Conservation (phyloP, 352 stramenopile species). For the Globisporangium sylvaticum region DNA sequence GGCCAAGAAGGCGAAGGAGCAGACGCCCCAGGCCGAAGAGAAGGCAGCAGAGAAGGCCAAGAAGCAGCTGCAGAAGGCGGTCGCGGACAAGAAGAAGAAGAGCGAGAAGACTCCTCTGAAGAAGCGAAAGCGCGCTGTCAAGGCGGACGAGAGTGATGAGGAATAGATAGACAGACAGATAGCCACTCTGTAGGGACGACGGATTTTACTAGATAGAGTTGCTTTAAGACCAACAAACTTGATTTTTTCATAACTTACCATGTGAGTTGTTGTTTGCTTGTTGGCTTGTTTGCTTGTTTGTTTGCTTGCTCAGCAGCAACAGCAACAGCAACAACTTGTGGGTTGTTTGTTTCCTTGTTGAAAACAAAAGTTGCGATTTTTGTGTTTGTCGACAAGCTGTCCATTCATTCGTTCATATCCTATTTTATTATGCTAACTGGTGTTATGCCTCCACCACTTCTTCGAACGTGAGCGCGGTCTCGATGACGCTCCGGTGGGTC, state of each 20-base stretch:
- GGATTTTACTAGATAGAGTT: conserved; percentile 15
- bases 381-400: not conserved
- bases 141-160: conserved; percentile 20
- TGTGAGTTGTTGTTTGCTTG: not conserved
- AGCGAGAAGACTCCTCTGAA: conserved; percentile 19
- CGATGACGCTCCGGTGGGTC: conserved; percentile 50
- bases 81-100: conserved; percentile 16
- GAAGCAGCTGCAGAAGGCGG: conserved; percentile 10
- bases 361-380: not conserved
- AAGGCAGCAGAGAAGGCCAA: conserved; percentile 2
- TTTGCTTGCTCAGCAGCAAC: not conserved
- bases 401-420: not conserved
- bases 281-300: not conserved
- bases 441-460: not conserved
- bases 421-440: not conserved
- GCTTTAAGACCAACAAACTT: conserved; percentile 13
- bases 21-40: conserved; percentile 13
- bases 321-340: not conserved
- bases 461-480: conserved; percentile 30
- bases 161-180: conserved; percentile 18
- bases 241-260: conserved; percentile 10
- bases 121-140: conserved; percentile 49
- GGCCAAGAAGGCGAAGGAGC: conserved; percentile 2
- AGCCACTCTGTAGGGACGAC: not conserved
- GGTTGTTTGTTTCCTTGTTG: not conserved